Percentiles rank a stretch among this genome's conserved stretches.
These are phyloP conservation scores for Patellifolia procumbens DNA, from an alignment of 179 eudicot genomes.

Conservation along the genomic window DNA sequence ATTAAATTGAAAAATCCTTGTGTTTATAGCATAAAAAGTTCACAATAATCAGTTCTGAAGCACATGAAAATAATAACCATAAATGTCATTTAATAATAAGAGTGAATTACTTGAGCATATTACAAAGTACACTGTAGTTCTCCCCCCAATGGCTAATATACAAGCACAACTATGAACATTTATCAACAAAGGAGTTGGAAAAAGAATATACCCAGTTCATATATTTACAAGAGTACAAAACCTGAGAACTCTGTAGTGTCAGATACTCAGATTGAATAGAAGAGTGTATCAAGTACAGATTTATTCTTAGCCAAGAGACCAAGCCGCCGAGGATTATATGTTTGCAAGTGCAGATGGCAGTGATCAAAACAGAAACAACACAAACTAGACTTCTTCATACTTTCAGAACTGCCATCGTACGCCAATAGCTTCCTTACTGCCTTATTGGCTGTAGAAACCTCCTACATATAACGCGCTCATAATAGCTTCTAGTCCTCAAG, in stretches of 20 bases:
- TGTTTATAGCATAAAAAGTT: not conserved
- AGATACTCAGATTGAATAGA: too few relatives aligned
- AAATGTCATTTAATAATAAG: not conserved
- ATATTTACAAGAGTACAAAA: not conserved
- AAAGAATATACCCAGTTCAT: not conserved
- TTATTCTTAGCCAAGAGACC: not conserved
- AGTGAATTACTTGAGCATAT: not conserved
- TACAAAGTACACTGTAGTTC: not conserved
- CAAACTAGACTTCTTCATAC: not conserved
- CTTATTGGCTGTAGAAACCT: constrained; percentile 30
- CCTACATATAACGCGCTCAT: constrained; percentile 40
- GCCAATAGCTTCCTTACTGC: not conserved
- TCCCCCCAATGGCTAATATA: not conserved
- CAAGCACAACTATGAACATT: not conserved
- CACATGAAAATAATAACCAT: not conserved
- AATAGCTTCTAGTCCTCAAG: constrained; percentile 55
- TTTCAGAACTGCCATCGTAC: too few relatives aligned
- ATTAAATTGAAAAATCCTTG: too few relatives aligned
- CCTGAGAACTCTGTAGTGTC: constrained; percentile 1
- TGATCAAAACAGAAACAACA: not conserved
- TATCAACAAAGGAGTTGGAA: not conserved
- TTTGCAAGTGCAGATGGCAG: not conserved
- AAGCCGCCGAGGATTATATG: not conserved
- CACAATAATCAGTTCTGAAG: not conserved
- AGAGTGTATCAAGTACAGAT: not conserved